Evolutionary conservation across 2,329 filamentous ascomycete species (phyloP).

Genomic region (Colletotrichum godetiae): DNA sequence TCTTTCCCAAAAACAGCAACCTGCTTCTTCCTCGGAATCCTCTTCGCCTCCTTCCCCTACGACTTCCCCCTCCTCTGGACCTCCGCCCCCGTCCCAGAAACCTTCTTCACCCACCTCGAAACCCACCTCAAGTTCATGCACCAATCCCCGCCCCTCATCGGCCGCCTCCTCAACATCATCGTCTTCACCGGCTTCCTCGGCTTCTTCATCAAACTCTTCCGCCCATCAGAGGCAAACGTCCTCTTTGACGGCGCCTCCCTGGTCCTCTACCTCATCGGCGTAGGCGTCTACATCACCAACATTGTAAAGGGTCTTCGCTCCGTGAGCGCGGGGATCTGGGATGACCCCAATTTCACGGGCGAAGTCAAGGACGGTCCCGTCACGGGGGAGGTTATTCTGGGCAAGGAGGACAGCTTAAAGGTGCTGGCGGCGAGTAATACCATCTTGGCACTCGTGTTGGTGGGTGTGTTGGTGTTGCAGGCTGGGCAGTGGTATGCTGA

Average conservation of each 20-base stretch:
- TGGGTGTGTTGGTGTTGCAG: slow-evolving; percentile 93
- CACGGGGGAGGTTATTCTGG: slow-evolving; percentile 75
- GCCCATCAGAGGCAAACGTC: slow-evolving; percentile 91
- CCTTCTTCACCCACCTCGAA: slow-evolving; percentile 88
- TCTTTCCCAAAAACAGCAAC: slow-evolving; percentile 66
- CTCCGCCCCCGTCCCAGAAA: slow-evolving; percentile 69
- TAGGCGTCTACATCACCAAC: slow-evolving; percentile 94
- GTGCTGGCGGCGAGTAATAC: slow-evolving; percentile 96
- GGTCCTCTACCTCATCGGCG: slow-evolving; percentile 85
- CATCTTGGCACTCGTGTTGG: slow-evolving; percentile 90
- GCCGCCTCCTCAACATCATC: slow-evolving; percentile 93
- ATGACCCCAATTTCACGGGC: slow-evolving; percentile 51
- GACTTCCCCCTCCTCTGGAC: slow-evolving; percentile 92
- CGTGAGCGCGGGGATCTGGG: slow-evolving; percentile 78
- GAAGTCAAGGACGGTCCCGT: slow-evolving; percentile 51
- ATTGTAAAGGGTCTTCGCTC: slow-evolving; percentile 94
- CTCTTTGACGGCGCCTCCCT: slow-evolving; percentile 90
- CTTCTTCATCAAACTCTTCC: slow-evolving; percentile 95
- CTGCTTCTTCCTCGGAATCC: slow-evolving; percentile 97
- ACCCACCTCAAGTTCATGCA: slow-evolving; percentile 91
- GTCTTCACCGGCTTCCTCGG: slow-evolving; percentile 88
- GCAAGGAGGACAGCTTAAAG: slow-evolving; percentile 88
- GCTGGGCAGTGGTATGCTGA: slow-evolving; percentile 99
- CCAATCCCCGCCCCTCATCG: slow-evolving; percentile 90
- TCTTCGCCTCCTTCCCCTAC: slow-evolving; percentile 97